phyloP scores from a whole-genome alignment of 1,284 basidiomycete species.

The Cystobasidium pallidum region DNA sequence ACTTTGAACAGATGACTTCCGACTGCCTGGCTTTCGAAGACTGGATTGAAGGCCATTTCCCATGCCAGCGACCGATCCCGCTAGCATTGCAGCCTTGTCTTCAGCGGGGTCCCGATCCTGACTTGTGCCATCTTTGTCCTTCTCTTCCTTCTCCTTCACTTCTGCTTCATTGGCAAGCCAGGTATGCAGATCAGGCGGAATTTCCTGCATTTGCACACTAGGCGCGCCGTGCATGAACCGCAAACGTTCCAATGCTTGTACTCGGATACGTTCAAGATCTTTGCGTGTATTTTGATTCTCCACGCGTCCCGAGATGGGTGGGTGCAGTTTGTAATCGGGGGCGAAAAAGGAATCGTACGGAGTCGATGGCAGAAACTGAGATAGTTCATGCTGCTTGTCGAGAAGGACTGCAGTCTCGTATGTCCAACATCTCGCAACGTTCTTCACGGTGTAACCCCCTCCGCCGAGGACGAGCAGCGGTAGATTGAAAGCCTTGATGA shows the following conservation, averaged over 20 bases:
- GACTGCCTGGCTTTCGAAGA: not conserved
- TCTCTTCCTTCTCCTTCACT: slow-evolving; percentile 63
- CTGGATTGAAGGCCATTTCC: not conserved
- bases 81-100: slow-evolving; percentile 45
- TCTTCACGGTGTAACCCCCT: slow-evolving; percentile 84
- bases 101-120: slow-evolving; percentile 65
- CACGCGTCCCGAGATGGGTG: slow-evolving; percentile 84
- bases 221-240: slow-evolving; percentile 93
- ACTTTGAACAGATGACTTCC: slow-evolving; percentile 32
- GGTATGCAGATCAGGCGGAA: slow-evolving; percentile 82
- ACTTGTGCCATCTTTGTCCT: slow-evolving; percentile 66
- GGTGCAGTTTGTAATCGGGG: slow-evolving; percentile 89
- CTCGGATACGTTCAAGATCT: slow-evolving; percentile 80
- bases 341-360: slow-evolving; percentile 93
- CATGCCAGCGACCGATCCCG: not conserved
- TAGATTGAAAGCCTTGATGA: slow-evolving; percentile 87
- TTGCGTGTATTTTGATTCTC: slow-evolving; percentile 88
- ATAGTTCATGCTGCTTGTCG: slow-evolving; percentile 69
- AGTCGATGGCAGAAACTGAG: slow-evolving; percentile 83
- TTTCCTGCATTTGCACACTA: slow-evolving; percentile 92
- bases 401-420: slow-evolving; percentile 96
- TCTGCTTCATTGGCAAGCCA: slow-evolving; percentile 67
- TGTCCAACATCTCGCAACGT: slow-evolving; percentile 97
- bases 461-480: slow-evolving; percentile 90
- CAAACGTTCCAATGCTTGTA: slow-evolving; percentile 84